Conservation (phyloP, 805 yeast species). For the Yamadazyma olivae region DNA sequence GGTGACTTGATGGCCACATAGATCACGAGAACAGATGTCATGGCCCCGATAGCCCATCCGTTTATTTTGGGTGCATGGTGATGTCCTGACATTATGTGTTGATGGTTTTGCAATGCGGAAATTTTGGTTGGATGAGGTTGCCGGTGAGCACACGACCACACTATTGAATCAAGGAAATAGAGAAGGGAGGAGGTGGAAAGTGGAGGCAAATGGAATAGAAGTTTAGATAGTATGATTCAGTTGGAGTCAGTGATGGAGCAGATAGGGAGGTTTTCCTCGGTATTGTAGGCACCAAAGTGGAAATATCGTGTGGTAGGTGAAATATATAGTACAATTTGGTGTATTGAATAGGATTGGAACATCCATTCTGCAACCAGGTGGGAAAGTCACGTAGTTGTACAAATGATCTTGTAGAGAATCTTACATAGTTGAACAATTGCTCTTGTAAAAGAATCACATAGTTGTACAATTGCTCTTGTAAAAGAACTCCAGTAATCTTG, state of each 20-base stretch:
- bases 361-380: too few relatives aligned
- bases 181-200: neutral
- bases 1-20: slow-evolving; percentile 41
- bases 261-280: neutral
- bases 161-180: too few relatives aligned
- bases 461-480: too few relatives aligned
- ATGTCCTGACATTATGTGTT: slow-evolving; percentile 12
- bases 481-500: too few relatives aligned
- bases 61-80: slow-evolving; percentile 40
- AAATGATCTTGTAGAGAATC: too few relatives aligned
- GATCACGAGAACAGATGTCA: slow-evolving; percentile 38
- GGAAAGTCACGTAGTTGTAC: too few relatives aligned
- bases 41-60: slow-evolving; percentile 38
- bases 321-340: too few relatives aligned
- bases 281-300: neutral
- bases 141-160: slow-evolving; percentile 10
- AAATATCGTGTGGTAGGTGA: too few relatives aligned
- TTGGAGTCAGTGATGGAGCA: neutral
- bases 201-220: neutral
- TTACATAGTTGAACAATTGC: too few relatives aligned
- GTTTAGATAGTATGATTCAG: neutral
- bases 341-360: too few relatives aligned
- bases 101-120: neutral
- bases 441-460: too few relatives aligned
- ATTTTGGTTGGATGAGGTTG: slow-evolving; percentile 10